Evolutionary conservation across 257 asterid genomes (phyloP).

Genomic region (Salvia rosmarinus): DNA sequence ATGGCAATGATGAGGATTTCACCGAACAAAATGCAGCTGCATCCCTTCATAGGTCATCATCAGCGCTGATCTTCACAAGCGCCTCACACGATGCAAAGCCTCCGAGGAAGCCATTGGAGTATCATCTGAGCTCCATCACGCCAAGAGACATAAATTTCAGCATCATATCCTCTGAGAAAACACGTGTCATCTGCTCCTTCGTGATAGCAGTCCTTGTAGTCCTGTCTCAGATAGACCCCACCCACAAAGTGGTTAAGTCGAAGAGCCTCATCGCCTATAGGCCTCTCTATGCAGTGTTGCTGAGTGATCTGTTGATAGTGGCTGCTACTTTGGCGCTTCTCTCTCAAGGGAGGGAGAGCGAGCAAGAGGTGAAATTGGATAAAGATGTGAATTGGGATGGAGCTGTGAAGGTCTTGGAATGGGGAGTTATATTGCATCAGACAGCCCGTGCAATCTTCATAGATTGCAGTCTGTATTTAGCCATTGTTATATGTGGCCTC

Average conservation of each 20-base stretch:
- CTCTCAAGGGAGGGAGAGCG: conserved; percentile 34
- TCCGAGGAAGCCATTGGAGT: conserved; percentile 30
- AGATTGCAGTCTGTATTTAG: conserved; percentile 71
- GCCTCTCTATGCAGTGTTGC: conserved; percentile 66
- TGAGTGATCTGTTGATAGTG: conserved; percentile 56
- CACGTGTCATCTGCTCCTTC: conserved; percentile 58
- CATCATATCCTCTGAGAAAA: conserved; percentile 62
- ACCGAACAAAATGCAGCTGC: not conserved
- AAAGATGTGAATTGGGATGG: conserved; percentile 51
- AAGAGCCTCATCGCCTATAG: conserved; percentile 64
- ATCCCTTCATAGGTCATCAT: not conserved
- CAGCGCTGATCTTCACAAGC: conserved; percentile 28
- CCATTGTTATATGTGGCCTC: conserved; percentile 63
- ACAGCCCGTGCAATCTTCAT: conserved; percentile 60
- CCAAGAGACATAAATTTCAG: conserved; percentile 54
- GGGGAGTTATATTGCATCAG: conserved; percentile 71
- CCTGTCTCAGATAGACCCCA: conserved; percentile 55
- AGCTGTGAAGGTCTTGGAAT: conserved; percentile 59
- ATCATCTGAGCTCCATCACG: conserved; percentile 37
- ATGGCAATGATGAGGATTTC: not conserved
- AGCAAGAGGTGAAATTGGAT: not conserved
- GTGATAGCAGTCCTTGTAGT: conserved; percentile 65
- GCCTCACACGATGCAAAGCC: conserved; percentile 1
- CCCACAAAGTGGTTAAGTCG: conserved; percentile 56
- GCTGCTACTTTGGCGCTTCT: conserved; percentile 45